phyloP scores from a whole-genome alignment of 352 stramenopile species.

The Pythium brachiatum region DNA sequence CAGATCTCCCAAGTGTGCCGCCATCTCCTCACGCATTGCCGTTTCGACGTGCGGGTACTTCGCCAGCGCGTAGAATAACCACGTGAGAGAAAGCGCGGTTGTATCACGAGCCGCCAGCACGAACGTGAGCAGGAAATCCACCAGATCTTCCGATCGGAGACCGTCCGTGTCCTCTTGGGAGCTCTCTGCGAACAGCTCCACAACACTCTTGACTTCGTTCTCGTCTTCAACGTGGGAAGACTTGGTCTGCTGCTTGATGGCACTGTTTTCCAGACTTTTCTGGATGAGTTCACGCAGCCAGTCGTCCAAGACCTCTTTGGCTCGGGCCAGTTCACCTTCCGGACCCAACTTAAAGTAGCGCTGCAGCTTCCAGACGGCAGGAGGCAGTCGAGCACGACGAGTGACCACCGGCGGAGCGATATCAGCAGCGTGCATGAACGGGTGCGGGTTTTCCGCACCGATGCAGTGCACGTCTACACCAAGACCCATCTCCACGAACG shows the following conservation, averaged over 20 bases:
- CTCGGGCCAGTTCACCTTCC: constrained; percentile 33
- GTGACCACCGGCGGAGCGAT: constrained; percentile 30
- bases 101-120: constrained; percentile 79
- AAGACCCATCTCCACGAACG: constrained; percentile 50
- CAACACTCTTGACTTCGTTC: background rate
- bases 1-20: background rate
- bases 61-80: constrained; percentile 69
- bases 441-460: constrained; percentile 28
- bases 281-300: constrained; percentile 41
- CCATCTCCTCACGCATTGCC: constrained; percentile 48
- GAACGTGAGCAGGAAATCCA: constrained; percentile 65
- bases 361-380: constrained; percentile 52
- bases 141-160: constrained; percentile 36
- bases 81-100: constrained; percentile 61
- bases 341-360: constrained; percentile 37
- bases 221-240: background rate
- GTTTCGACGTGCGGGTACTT: constrained; percentile 49
- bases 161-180: background rate
- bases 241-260: background rate
- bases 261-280: constrained; percentile 7
- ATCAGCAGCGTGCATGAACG: constrained; percentile 48
- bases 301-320: constrained; percentile 32
- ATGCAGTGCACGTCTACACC: constrained; percentile 40
- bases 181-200: constrained; percentile 7
- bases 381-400: constrained; percentile 38